Evolutionary conservation across 306 rosid genomes (phyloP).

Genomic region (Castanopsis chinensis): DNA sequence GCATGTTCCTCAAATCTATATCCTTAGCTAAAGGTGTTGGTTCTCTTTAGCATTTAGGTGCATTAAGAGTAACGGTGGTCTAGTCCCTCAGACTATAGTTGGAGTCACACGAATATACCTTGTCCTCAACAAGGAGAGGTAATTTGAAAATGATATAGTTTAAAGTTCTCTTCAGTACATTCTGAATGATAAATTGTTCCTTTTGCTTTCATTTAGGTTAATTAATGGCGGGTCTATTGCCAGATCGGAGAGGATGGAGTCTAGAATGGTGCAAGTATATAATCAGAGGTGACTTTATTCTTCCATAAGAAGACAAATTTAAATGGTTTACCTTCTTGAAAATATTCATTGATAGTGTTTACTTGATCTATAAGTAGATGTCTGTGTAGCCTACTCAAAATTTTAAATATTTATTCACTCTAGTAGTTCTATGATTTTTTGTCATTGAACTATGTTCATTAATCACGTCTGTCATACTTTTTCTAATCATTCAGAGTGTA

Average conservation of each 20-base stretch:
- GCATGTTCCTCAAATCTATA: conserved; percentile 20
- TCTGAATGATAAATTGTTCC: conserved; percentile 14
- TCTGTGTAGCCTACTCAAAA: neutral
- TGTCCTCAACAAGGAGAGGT: conserved; percentile 85
- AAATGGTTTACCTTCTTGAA: neutral
- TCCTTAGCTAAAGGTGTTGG: conserved; percentile 60
- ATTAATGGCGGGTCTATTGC: conserved; percentile 66
- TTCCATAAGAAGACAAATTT: neutral
- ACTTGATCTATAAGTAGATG: conserved; percentile 19
- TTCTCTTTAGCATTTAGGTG: conserved; percentile 78
- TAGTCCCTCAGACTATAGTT: conserved; percentile 73
- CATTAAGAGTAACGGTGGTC: conserved; percentile 76
- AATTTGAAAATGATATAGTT: conserved; percentile 14
- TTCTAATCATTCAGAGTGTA: neutral
- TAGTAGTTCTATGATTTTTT: neutral
- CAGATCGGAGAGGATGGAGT: conserved; percentile 84
- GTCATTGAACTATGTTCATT: neutral
- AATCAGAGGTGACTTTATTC: conserved; percentile 58
- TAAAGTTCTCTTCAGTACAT: conserved; percentile 15
- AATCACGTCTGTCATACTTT: neutral
- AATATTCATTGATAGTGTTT: conserved; percentile 12
- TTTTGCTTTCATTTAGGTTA: conserved; percentile 48
- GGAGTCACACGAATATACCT: conserved; percentile 84
- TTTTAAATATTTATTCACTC: neutral
- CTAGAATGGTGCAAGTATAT: conserved; percentile 46